A percentile compares a stretch with the other conserved stretches of the same genome.
Conservation (phyloP, 345 rosid genomes). For the Cardamine resedifolia region DNA sequence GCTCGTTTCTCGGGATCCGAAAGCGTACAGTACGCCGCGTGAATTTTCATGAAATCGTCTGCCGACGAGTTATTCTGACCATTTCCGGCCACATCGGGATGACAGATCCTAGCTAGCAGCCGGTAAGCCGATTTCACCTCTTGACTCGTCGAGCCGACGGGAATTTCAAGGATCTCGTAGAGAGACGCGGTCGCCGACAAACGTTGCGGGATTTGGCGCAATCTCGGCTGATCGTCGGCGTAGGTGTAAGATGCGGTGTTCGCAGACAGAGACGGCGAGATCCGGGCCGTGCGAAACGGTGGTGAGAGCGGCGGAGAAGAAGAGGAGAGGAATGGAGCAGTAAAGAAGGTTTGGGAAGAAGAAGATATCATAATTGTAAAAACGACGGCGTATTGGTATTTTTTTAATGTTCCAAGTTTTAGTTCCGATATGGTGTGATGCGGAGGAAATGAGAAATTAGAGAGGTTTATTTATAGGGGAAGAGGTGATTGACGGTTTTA, state of each 20-base stretch:
- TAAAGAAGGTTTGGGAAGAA: conserved; percentile 21
- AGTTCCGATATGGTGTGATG: not conserved
- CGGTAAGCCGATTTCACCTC: conserved; percentile 85
- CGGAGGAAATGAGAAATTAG: not conserved
- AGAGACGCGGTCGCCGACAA: conserved; percentile 45
- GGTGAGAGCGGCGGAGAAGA: conserved; percentile 16
- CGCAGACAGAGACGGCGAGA: conserved; percentile 7
- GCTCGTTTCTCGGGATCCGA: conserved; percentile 84
- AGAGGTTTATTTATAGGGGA: conserved; percentile 22
- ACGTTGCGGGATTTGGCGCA: conserved; percentile 21
- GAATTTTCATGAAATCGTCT: conserved; percentile 66
- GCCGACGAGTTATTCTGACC: conserved; percentile 44
- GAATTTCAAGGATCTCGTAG: conserved; percentile 67
- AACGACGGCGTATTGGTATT: not conserved
- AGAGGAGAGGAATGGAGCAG: conserved; percentile 11
- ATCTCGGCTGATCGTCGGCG: not conserved
- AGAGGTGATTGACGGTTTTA: not conserved
- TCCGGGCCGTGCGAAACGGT: not conserved
- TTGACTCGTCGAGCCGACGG: conserved; percentile 52
- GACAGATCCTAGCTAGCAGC: conserved; percentile 57
- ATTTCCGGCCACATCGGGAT: conserved; percentile 62
- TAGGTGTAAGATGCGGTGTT: conserved; percentile 21
- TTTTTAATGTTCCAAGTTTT: not conserved
- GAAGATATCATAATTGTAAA: conserved; percentile 42
- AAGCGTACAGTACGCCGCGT: conserved; percentile 73